Evolutionary conservation across 768 basidiomycete genomes (phyloP).

Genomic region (Auriscalpium vulgare): DNA sequence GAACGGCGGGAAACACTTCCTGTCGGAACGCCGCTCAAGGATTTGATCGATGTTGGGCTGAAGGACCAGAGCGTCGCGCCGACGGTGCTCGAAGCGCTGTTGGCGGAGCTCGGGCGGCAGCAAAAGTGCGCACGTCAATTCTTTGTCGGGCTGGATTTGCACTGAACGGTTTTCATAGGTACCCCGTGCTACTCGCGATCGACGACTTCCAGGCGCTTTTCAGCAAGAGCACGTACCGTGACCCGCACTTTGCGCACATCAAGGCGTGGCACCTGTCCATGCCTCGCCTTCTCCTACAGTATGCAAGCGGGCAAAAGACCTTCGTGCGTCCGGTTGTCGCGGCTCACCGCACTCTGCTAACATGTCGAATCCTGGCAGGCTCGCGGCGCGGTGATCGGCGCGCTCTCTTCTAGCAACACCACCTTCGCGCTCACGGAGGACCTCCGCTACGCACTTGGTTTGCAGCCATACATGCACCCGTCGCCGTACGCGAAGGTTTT

Average conservation of each 20-base stretch:
- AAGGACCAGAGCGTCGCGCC: conserved; percentile 48
- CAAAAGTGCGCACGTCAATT: conserved; percentile 38
- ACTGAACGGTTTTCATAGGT: conserved; percentile 29
- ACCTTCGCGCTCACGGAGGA: conserved; percentile 52
- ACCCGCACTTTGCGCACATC: conserved; percentile 62
- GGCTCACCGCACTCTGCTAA: neutral
- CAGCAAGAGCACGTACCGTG: conserved; percentile 57
- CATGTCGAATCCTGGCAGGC: conserved; percentile 31
- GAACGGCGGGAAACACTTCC: conserved; percentile 40
- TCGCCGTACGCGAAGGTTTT: conserved; percentile 54
- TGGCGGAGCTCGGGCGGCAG: conserved; percentile 58
- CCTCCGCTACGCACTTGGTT: conserved; percentile 51
- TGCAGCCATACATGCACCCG: conserved; percentile 32
- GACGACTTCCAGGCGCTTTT: conserved; percentile 87
- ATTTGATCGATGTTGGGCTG: conserved; percentile 51
- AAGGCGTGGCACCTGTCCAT: conserved; percentile 73
- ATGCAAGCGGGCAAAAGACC: conserved; percentile 55
- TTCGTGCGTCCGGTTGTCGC: conserved; percentile 44
- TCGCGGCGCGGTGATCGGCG: conserved; percentile 65
- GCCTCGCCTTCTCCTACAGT: conserved; percentile 73
- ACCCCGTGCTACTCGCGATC: conserved; percentile 74
- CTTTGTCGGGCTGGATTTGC: neutral
- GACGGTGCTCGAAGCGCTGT: conserved; percentile 45
- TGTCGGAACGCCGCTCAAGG: conserved; percentile 40
- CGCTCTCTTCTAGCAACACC: conserved; percentile 56